Percentiles rank a stretch among this genome's conserved stretches.
Conservation (phyloP, 495 filamentous ascomycete genomes). For the Hyaloscypha variabilis region DNA sequence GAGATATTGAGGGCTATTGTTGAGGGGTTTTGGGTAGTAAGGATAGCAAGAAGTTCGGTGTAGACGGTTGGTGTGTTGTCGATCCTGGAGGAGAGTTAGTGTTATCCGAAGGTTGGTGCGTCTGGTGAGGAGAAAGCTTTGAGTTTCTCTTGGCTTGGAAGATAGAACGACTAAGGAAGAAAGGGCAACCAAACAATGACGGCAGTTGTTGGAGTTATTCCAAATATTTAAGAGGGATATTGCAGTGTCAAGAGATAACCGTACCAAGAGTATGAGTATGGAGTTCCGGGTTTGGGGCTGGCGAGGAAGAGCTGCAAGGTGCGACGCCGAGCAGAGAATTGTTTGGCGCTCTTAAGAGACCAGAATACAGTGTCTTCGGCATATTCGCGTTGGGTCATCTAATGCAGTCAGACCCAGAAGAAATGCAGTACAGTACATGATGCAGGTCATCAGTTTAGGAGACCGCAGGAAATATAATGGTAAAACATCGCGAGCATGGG, state of each 20-base stretch:
- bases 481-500: too few relatives aligned
- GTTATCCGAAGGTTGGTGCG: constrained; percentile 6
- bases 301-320: constrained; percentile 47
- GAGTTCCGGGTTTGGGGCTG: constrained; percentile 28
- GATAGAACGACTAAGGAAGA: not conserved
- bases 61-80: constrained; percentile 47
- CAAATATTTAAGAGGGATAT: not conserved
- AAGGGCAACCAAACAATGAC: not conserved
- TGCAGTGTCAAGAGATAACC: not conserved
- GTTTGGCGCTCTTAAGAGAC: constrained; percentile 44
- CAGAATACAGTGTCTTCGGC: constrained; percentile 52
- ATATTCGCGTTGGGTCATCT: constrained; percentile 53
- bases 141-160: not conserved
- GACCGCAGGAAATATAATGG: too few relatives aligned
- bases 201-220: not conserved
- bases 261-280: constrained; percentile 9
- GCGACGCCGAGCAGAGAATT: constrained; percentile 48
- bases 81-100: constrained; percentile 37
- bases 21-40: constrained; percentile 35
- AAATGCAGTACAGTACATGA: too few relatives aligned
- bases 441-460: too few relatives aligned
- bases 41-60: constrained; percentile 35
- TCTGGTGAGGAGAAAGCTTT: not conserved
- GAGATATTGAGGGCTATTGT: constrained; percentile 45
- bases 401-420: not conserved